Evolutionary conservation across 1,284 basidiomycete genomes (phyloP).

Genomic region (Irpex sp.): DNA sequence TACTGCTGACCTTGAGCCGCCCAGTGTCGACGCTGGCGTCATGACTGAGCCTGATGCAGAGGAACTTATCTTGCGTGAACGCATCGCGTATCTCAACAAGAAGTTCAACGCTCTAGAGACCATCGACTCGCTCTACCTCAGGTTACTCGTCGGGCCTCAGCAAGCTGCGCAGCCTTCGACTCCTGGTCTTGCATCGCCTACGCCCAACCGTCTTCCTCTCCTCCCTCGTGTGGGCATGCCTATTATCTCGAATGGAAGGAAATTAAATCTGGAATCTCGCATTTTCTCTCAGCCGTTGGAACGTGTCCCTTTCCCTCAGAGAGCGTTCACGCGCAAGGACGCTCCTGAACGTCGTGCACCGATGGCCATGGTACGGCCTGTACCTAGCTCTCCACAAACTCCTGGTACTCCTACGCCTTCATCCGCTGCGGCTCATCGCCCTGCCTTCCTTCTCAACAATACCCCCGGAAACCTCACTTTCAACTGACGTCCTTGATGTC

Average conservation of each 20-base stretch:
- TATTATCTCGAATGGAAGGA: background rate
- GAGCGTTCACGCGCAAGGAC: background rate
- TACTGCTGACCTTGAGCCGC: background rate
- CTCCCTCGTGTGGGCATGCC: background rate
- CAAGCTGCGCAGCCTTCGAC: background rate
- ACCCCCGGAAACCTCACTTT: background rate
- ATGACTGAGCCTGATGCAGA: background rate
- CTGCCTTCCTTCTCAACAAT: background rate
- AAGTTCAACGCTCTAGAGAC: conserved; percentile 2
- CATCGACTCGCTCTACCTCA: conserved; percentile 1
- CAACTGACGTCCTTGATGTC: background rate
- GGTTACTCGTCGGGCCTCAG: background rate
- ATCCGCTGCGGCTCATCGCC: background rate
- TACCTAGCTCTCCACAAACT: background rate
- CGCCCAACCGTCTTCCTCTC: background rate
- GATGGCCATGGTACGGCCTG: background rate
- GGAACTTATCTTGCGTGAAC: background rate
- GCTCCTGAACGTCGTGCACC: background rate
- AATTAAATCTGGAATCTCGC: background rate
- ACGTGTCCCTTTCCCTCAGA: background rate
- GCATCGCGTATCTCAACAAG: background rate
- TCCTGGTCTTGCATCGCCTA: background rate
- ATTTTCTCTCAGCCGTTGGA: background rate
- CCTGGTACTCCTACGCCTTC: background rate
- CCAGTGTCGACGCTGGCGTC: background rate